Conservation (phyloP, 2,329 filamentous ascomycete genomes). For the Phialocephala subalpina region DNA sequence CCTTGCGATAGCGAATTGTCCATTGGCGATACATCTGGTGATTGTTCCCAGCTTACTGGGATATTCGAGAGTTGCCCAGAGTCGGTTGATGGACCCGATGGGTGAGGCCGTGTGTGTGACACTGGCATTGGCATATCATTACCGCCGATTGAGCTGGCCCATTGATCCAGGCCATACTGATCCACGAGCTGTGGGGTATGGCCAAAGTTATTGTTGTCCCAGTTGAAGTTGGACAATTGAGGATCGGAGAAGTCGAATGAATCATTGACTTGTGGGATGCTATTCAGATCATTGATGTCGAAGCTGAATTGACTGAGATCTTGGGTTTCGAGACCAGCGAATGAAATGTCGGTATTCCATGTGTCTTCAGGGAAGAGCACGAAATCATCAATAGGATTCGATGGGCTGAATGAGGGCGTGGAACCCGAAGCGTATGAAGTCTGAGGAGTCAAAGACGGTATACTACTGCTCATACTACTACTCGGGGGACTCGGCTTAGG, state of each 20-base stretch:
- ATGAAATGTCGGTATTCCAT: slow-evolving; percentile 37
- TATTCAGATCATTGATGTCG: slow-evolving; percentile 33
- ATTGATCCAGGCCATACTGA: slow-evolving; percentile 28
- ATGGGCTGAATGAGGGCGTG: slow-evolving; percentile 28
- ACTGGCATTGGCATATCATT: not conserved
- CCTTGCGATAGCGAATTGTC: not conserved
- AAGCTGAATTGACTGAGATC: slow-evolving; percentile 39
- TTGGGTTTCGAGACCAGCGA: slow-evolving; percentile 30
- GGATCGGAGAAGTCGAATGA: slow-evolving; percentile 33
- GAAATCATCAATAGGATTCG: slow-evolving; percentile 41
- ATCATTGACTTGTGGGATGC: slow-evolving; percentile 16
- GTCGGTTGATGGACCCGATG: slow-evolving; percentile 12
- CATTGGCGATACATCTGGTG: not conserved
- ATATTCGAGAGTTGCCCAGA: slow-evolving; percentile 13
- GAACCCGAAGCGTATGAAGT: slow-evolving; percentile 22
- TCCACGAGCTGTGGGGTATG: slow-evolving; percentile 7
- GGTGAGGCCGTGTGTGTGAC: slow-evolving; percentile 22
- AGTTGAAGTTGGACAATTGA: slow-evolving; percentile 23
- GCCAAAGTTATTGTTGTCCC: slow-evolving; percentile 6
- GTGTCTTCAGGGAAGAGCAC: slow-evolving; percentile 41
- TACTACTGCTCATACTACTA: slow-evolving; percentile 4
- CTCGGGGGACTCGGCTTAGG: slow-evolving; percentile 28
- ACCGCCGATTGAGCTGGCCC: slow-evolving; percentile 2
- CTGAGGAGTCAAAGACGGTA: slow-evolving; percentile 22
- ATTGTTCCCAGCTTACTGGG: not conserved